These are phyloP conservation scores for Symbiodinium pilosum DNA, from an alignment of 73 alveolate genomes.

Conservation along the genomic window DNA sequence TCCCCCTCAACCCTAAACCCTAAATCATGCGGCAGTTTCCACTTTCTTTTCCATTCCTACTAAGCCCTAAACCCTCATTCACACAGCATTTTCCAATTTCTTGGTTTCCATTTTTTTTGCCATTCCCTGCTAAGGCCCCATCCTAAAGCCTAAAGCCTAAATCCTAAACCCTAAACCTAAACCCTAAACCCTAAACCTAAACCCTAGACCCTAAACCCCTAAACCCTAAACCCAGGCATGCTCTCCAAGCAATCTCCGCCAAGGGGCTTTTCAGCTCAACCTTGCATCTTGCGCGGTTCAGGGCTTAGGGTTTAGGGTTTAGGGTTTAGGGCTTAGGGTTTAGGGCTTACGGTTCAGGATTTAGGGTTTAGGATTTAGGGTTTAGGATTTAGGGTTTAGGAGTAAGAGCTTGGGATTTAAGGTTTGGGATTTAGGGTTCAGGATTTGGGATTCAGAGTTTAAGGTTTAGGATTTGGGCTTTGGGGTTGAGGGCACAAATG, in stretches of 20 bases:
- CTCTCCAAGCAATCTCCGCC: no score
- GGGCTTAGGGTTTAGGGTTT: conserved; percentile 1
- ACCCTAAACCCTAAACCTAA: neutral
- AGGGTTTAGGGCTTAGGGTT: neutral
- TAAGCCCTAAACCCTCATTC: neutral
- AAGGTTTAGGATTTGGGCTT: neutral
- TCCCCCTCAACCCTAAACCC: neutral
- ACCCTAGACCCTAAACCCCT: neutral
- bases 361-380: neutral
- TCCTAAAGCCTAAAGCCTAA: neutral
- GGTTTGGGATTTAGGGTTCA: neutral
- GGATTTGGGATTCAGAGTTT: neutral
- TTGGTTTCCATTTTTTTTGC: neutral
- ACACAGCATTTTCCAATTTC: neutral
- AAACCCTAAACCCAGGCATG: neutral
- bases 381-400: neutral
- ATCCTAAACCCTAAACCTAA: neutral
- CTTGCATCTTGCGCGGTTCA: no score
- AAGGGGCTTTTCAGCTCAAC: no score
- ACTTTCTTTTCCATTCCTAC: no score
- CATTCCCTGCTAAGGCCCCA: neutral
- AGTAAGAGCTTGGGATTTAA: neutral
- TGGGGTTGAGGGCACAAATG: neutral
- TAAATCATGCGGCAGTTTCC: no score
- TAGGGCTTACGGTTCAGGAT: neutral